Evolutionary conservation across 1,284 basidiomycete species (phyloP), one percentile per base, ranked within the genome.

Genomic region (Rhizopogon parksii): DNA sequence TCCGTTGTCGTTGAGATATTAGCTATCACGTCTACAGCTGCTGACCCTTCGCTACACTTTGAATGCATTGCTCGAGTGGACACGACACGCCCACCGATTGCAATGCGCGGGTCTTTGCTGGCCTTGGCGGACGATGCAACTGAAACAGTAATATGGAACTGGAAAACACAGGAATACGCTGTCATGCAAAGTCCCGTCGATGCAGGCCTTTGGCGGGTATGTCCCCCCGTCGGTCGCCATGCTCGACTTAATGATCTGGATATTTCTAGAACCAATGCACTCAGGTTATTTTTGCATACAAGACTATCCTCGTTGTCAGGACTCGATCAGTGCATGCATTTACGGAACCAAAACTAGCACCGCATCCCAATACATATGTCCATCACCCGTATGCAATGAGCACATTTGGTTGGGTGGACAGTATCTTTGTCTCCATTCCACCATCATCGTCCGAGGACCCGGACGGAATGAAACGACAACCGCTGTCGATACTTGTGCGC

Each of bases 331-430:
- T 84, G 4, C 72, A 78, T 51, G 68, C 82, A 5, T 85, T 83
- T 52, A 67, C 72, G 1, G 63, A 69, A 14, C 78, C 79, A 1
- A 42, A n/a, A 21, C 56, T 69, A 55, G 47, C 52, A 24, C 27
- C 21, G 35, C 25, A 35, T 45, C 1, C 57, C 56, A 24, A 55
- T 46, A 8, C 47, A 24, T 24, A 24, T 39, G 14, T 65, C 3
- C 68, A 70, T 39, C 36, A 58, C 0, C 72, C 79, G 4, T 58
- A 77, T 24, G 71, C 71, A 0, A 66, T 55, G 19, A 72, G 76
- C 55, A 74, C 77, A 7, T 82, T 83, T 57, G 82, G 82, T 17
- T 84, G 82, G 82, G 74, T 82, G 7, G 82, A 84, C 46, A 76
- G 76, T 4, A 71, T 80, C 21, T 72, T 73, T 1, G 71, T 78